Base-by-base conservation (phyloP, 192 early-diverging fungal species). In the Backusella macrospora region DNA sequence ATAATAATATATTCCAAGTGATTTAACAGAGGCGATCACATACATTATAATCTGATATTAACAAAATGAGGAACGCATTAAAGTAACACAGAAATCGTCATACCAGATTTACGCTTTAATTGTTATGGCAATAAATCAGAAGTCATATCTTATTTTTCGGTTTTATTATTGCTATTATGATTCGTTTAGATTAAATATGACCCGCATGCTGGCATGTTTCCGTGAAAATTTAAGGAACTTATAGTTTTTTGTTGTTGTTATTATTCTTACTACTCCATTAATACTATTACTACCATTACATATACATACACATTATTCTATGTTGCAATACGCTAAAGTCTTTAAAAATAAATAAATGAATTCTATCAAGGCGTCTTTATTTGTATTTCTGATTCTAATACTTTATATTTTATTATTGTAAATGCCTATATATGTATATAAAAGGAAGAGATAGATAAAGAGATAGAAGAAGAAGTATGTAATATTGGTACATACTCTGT, bases 41-140 rank as follows among this genome's bases (percentile, higher is more conserved):
- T 59, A 59, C 52, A 59, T 59, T 59, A 10, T 21, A 59, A 23
- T 29, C 10, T 21, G 9, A 12, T 23, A 12, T 59, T 3, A 10
- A 59, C 8, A 6, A 52, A 52, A 2, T 2, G 23, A 59, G 26
- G 26, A 59, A 26, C 21, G 52, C 13, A 26, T 59, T 59, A 59
- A 59, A 59, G 52, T 59, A 12, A 23, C 26, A 59, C 52, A 59
- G 13, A 21, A 59, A 26, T 59, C 52, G 52, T 59, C 52, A 59
- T 59, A 59, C 26, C 52, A 59, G 13, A 26, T 59, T 26, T 18
- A 59, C 52, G 7, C 26, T 26, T 59, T 59, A 26, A 23, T 59
- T 14, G 23, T 10, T 34, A 34, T 34, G 29, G 29, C 2, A 34
- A 34, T 34, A 34, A 34, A 34, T 34, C 29, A 34, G 29, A 34